Evolutionary conservation across 495 filamentous ascomycete genomes (phyloP).

Genomic region (Neurospora cerealis): DNA sequence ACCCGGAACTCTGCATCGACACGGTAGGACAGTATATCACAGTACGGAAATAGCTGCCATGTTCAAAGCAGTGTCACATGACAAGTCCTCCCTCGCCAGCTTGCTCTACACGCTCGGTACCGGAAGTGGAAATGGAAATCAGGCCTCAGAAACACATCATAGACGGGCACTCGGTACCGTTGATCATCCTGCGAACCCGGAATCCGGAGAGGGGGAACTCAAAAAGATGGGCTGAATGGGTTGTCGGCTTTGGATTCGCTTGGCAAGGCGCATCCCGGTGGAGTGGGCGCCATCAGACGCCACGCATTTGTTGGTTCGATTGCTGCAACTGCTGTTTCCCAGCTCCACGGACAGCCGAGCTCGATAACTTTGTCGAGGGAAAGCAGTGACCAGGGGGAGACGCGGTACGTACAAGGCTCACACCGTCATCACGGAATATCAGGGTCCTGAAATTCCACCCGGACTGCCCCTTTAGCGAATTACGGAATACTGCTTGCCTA

Average conservation of each 20-base stretch:
- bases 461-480: not conserved
- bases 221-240: not conserved
- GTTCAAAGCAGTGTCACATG: not conserved
- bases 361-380: not conserved
- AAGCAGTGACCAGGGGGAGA: not conserved
- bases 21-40: not conserved
- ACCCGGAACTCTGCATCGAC: not conserved
- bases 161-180: not conserved
- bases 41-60: not conserved
- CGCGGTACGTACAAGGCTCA: not conserved
- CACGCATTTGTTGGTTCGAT: not conserved
- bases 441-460: not conserved
- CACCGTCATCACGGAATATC: not conserved
- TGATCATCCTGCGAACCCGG: not conserved
- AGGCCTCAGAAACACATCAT: not conserved
- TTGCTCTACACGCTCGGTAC: not conserved
- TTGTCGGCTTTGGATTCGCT: not conserved
- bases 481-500: not conserved
- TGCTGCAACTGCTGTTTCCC: not conserved
- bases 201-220: not conserved
- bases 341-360: not conserved
- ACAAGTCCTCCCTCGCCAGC: not conserved
- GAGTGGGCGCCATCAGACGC: not conserved
- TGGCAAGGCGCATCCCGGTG: not conserved
- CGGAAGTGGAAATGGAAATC: not conserved